Evolutionary conservation across 176 grass and related monocot species (phyloP).

Genomic region (Lolium rigidum): DNA sequence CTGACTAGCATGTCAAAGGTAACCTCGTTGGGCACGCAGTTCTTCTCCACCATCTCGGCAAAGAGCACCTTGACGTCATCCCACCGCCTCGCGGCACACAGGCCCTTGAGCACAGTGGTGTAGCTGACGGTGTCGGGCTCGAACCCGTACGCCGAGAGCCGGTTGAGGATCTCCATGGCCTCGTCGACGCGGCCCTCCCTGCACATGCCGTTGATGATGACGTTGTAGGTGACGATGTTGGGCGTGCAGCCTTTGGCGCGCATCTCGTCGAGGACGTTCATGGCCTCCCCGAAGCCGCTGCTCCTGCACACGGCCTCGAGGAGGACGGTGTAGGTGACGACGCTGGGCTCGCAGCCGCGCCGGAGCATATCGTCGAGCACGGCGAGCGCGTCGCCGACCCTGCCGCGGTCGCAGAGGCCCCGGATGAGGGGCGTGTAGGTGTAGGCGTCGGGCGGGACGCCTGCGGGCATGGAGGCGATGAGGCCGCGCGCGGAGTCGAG

Average conservation of each 20-base stretch:
- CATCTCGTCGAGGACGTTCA: slow-evolving; percentile 70
- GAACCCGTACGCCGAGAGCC: slow-evolving; percentile 55
- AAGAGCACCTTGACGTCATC: slow-evolving; percentile 58
- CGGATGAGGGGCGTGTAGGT: slow-evolving; percentile 78
- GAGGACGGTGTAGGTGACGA: slow-evolving; percentile 71
- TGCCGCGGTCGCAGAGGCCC: slow-evolving; percentile 57
- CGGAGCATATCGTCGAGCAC: slow-evolving; percentile 61
- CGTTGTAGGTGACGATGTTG: slow-evolving; percentile 75
- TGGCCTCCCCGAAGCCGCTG: slow-evolving; percentile 59
- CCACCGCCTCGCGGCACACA: slow-evolving; percentile 59
- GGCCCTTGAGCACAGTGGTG: slow-evolving; percentile 65
- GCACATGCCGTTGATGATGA: slow-evolving; percentile 75
- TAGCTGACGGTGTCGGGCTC: slow-evolving; percentile 66
- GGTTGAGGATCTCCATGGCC: slow-evolving; percentile 51
- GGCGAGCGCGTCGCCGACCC: slow-evolving; percentile 54
- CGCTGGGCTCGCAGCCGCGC: slow-evolving; percentile 59
- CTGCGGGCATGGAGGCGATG: slow-evolving; percentile 46
- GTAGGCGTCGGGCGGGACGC: slow-evolving; percentile 63
- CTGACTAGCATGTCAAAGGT: slow-evolving; percentile 64
- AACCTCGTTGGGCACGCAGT: slow-evolving; percentile 56
- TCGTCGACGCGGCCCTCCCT: slow-evolving; percentile 59
- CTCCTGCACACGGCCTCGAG: slow-evolving; percentile 62
- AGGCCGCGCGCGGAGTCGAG: slow-evolving; percentile 54
- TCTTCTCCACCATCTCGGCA: slow-evolving; percentile 60
- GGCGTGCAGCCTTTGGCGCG: slow-evolving; percentile 59